Conservation (phyloP, 768 basidiomycete species). For the Rhodotorula sphaerocarpa region DNA sequence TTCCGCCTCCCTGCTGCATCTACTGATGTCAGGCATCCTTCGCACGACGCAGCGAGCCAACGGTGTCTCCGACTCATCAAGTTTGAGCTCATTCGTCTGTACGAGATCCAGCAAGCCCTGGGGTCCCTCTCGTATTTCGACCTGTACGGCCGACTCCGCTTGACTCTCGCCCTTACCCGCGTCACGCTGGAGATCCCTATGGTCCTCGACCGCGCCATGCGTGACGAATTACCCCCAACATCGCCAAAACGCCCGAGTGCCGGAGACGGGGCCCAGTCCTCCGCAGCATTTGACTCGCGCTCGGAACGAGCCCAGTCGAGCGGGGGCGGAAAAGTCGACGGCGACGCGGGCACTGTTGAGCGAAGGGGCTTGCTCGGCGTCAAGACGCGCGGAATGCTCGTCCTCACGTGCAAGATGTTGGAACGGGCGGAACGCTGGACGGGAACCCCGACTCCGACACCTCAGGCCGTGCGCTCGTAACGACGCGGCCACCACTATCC, state of each 20-base stretch:
- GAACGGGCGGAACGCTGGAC: slow-evolving; percentile 29
- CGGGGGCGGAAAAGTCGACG: not conserved
- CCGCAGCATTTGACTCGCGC: too few species aligned
- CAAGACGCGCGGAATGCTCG: slow-evolving; percentile 33
- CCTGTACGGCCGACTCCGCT: slow-evolving; percentile 62
- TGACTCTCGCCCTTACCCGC: slow-evolving; percentile 68
- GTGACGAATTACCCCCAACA: slow-evolving; percentile 45
- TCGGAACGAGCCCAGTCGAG: not conserved
- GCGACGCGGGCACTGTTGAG: slow-evolving; percentile 18
- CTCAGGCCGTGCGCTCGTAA: too few species aligned
- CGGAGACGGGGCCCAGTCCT: too few species aligned
- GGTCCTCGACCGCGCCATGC: slow-evolving; percentile 61
- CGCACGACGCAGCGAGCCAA: slow-evolving; percentile 46
- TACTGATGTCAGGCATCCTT: not conserved
- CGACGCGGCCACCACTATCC: too few species aligned
- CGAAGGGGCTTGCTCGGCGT: slow-evolving; percentile 32
- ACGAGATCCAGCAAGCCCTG: slow-evolving; percentile 71
- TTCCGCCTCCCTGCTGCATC: not conserved
- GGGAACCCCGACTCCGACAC: not conserved
- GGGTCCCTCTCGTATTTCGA: slow-evolving; percentile 69
- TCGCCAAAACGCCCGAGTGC: too few species aligned
- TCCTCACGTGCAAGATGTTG: slow-evolving; percentile 28
- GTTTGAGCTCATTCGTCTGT: slow-evolving; percentile 62
- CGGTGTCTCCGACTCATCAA: slow-evolving; percentile 68
- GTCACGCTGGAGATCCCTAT: slow-evolving; percentile 68